Percentiles rank a stretch among this genome's conserved stretches.
These are phyloP conservation scores for Fusarium sp. DNA, from an alignment of 2,329 filamentous ascomycete genomes.

Conservation along the genomic window DNA sequence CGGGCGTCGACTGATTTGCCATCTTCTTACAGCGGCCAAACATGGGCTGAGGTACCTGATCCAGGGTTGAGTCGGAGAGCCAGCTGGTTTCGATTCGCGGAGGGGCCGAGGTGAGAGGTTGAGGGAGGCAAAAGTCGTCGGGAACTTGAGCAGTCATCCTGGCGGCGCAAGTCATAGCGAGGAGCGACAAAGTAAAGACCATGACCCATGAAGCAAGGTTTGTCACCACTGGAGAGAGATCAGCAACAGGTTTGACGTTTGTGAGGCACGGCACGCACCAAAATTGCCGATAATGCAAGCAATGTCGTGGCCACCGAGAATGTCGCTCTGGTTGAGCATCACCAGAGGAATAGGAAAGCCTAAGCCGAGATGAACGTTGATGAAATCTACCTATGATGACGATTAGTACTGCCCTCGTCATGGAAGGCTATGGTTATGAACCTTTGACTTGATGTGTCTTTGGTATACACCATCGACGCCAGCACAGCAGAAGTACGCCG, in stretches of 20 bases:
- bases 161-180: constrained; percentile 31
- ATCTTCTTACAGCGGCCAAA: constrained; percentile 22
- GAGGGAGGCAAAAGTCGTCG: constrained; percentile 22
- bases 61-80: constrained; percentile 43
- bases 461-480: constrained; percentile 51
- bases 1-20: neutral
- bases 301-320: constrained; percentile 55
- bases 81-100: constrained; percentile 39
- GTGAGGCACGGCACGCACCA: constrained; percentile 51
- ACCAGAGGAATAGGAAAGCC: constrained; percentile 67
- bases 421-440: constrained; percentile 19
- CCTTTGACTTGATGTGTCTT: constrained; percentile 54
- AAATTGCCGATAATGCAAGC: constrained; percentile 63
- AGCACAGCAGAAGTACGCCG: constrained; percentile 35
- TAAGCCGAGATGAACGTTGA: constrained; percentile 67
- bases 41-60: constrained; percentile 8
- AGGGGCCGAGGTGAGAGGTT: constrained; percentile 2
- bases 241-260: constrained; percentile 8
- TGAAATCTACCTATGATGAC: constrained; percentile 61
- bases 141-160: constrained; percentile 16
- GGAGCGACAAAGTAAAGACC: constrained; percentile 51
- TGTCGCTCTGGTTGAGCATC: constrained; percentile 58
- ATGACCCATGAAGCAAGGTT: constrained; percentile 56
- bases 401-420: constrained; percentile 6
- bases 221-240: constrained; percentile 52